A percentile compares a stretch with the other conserved stretches of the same genome.
Conservation (phyloP, 106 monocot species). For the Dendrobium chrysotoxum region DNA sequence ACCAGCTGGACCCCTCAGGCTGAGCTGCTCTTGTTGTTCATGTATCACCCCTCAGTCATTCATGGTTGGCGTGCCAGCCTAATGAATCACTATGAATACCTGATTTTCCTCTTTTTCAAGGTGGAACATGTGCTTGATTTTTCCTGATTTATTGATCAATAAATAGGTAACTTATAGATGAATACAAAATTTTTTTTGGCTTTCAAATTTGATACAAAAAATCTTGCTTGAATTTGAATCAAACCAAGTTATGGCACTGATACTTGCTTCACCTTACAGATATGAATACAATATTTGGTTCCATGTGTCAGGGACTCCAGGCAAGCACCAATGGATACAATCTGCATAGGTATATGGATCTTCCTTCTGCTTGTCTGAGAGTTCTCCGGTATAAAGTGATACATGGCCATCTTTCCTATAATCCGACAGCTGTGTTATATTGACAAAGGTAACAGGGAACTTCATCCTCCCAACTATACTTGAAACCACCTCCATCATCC, state of each 20-base stretch:
- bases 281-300: conserved; percentile 55
- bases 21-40: too few relatives aligned
- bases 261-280: conserved; percentile 22
- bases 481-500: conserved; percentile 54
- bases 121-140: too few relatives aligned
- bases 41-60: too few relatives aligned
- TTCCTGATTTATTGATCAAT: too few relatives aligned
- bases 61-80: too few relatives aligned
- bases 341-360: conserved; percentile 41
- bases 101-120: too few relatives aligned
- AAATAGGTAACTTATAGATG: too few relatives aligned
- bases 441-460: conserved; percentile 49
- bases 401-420: conserved; percentile 55
- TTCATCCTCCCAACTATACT: conserved; percentile 46
- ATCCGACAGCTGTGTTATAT: conserved; percentile 70
- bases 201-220: background rate
- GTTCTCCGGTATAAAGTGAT: conserved; percentile 34
- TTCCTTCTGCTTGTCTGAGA: conserved; percentile 34
- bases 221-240: background rate
- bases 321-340: conserved; percentile 79
- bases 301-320: conserved; percentile 74
- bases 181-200: too few relatives aligned
- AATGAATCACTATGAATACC: too few relatives aligned
- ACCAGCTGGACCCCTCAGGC: too few relatives aligned
- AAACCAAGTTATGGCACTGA: background rate